Conservation (phyloP, 805 yeast genomes). For the Saccharomyces jurei region DNA sequence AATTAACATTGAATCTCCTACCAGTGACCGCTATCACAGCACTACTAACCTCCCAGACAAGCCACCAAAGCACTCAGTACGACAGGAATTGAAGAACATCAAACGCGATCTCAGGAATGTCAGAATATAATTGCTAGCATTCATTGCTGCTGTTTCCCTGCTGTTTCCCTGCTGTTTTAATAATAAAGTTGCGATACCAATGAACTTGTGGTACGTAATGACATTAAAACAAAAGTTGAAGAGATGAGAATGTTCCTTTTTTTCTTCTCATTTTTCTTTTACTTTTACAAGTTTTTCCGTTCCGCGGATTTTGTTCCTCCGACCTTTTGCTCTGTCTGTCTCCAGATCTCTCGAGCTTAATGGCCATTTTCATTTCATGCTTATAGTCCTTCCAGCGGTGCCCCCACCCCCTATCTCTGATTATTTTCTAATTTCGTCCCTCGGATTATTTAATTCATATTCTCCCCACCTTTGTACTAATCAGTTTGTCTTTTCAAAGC, state of each 20-base stretch:
- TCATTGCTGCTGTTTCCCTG: background rate
- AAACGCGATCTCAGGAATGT: constrained; percentile 26
- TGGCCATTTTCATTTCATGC: background rate
- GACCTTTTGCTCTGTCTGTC: background rate
- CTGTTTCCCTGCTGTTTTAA: background rate
- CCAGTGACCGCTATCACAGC: background rate
- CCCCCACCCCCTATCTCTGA: background rate
- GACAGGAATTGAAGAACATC: constrained; percentile 23
- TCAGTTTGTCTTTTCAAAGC: background rate
- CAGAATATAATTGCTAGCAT: constrained; percentile 7
- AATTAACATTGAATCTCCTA: constrained; percentile 9
- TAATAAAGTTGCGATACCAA: background rate
- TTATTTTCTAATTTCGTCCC: background rate
- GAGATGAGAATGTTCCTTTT: background rate
- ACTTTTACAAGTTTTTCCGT: background rate
- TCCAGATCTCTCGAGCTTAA: background rate
- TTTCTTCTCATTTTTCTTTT: background rate
- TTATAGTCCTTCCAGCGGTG: background rate
- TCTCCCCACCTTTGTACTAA: background rate
- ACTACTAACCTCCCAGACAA: constrained; percentile 5
- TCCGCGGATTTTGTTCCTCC: background rate
- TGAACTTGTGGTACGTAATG: background rate
- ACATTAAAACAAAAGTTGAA: background rate
- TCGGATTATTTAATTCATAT: background rate
- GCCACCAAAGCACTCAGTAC: constrained; percentile 16